Evolutionary conservation across 805 yeast species (phyloP).

Genomic region (Ogataea paraovalis): DNA sequence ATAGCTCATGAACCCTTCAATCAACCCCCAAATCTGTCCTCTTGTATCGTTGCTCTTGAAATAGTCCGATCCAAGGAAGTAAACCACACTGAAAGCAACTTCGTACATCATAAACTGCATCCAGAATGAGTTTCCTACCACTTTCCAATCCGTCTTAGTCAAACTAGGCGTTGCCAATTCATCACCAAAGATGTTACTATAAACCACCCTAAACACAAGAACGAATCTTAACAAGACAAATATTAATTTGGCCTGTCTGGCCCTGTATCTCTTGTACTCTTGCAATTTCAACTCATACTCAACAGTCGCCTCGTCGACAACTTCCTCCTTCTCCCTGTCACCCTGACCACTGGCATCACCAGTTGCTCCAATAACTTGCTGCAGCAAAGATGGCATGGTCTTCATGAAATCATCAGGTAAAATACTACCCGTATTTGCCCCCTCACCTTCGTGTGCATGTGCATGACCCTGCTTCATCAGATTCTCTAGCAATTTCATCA

Average conservation of each 20-base stretch:
- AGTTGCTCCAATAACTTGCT: no score
- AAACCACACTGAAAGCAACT: constrained; percentile 12
- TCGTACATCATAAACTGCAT: constrained; percentile 21
- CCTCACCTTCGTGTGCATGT: constrained; percentile 1
- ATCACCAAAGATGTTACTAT: constrained; percentile 5
- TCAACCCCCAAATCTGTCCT: constrained; percentile 11
- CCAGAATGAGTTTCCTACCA: constrained; percentile 18
- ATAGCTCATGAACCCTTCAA: constrained; percentile 22
- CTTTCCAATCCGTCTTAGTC: constrained; percentile 3
- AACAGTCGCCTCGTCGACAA: not conserved
- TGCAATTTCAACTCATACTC: constrained; percentile 3
- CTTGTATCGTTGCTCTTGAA: not conserved
- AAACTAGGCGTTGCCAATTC: constrained; percentile 9
- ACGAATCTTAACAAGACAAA: constrained; percentile 19
- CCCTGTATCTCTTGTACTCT: constrained; percentile 15
- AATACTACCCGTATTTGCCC: not conserved
- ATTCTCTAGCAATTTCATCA: constrained; percentile 17
- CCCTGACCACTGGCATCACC: no score
- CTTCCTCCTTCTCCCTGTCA: constrained; percentile 1
- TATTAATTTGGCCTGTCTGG: constrained; percentile 6
- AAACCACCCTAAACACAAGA: constrained; percentile 10
- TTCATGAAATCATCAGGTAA: constrained; percentile 30
- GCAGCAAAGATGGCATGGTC: constrained; percentile 24
- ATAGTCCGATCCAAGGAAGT: not conserved
- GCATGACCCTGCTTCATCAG: constrained; percentile 15